Percentiles rank a stretch among this genome's conserved stretches.
Evolutionary conservation across 495 filamentous ascomycete species (phyloP).

Genomic region (Talaromyces ruber): DNA sequence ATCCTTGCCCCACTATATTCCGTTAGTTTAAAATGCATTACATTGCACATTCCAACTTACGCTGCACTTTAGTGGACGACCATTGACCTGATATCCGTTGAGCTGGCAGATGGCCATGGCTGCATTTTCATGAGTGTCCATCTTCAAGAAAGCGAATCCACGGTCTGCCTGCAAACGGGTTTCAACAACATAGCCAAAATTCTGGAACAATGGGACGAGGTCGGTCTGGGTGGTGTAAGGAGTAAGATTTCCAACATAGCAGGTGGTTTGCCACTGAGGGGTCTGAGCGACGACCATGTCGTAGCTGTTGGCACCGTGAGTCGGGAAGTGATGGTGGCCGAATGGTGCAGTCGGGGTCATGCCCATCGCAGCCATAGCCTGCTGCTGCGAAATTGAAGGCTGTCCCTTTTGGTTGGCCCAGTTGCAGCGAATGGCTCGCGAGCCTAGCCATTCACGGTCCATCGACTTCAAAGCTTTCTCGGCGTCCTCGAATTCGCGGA

Average conservation of each 20-base stretch:
- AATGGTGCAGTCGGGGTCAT: conserved; percentile 97
- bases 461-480: conserved; percentile 95
- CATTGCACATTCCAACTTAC: conserved; percentile 41
- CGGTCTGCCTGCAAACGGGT: conserved; percentile 97
- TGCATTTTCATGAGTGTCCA: conserved; percentile 97
- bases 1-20: conserved; percentile 90
- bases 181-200: conserved; percentile 95
- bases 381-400: conserved; percentile 94
- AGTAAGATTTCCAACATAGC: conserved; percentile 96
- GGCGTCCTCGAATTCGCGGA: conserved; percentile 87
- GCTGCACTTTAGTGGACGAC: conserved; percentile 95
- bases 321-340: conserved; percentile 96
- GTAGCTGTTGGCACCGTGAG: conserved; percentile 91
- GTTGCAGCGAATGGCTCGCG: conserved; percentile 97
- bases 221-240: conserved; percentile 97
- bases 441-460: conserved; percentile 99
- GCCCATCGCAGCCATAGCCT: conserved; percentile 94
- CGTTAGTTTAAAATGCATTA: not conserved
- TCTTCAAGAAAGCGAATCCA: conserved; percentile 98
- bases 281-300: conserved; percentile 97
- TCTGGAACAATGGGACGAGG: conserved; percentile 91
- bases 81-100: conserved; percentile 95
- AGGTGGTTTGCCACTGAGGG: conserved; percentile 97
- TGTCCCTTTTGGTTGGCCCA: conserved; percentile 99
- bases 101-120: conserved; percentile 98